A percentile compares a stretch with the other conserved stretches of the same genome.
Evolutionary conservation across 352 stramenopile species (phyloP).

Genomic region (Globisporangium camurandrum): DNA sequence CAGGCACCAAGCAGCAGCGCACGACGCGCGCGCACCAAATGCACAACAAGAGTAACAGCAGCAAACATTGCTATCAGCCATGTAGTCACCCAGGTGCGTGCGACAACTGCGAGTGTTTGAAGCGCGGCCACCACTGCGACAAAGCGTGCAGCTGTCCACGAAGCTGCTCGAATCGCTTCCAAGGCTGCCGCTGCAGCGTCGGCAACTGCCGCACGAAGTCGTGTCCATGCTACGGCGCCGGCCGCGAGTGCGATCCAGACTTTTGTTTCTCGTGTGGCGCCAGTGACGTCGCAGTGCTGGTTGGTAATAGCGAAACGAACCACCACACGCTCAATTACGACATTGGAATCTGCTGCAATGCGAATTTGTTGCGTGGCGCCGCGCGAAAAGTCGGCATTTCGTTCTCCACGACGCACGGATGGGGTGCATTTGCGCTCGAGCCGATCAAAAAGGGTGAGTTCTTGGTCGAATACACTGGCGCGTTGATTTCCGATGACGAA

Average conservation of each 20-base stretch:
- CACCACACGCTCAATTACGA: constrained; percentile 18
- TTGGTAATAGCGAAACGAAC: constrained; percentile 18
- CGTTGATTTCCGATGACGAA: constrained; percentile 61
- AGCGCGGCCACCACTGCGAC: constrained; percentile 45
- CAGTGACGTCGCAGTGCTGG: constrained; percentile 50
- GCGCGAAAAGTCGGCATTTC: constrained; percentile 41
- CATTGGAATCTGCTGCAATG: constrained; percentile 49
- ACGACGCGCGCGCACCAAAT: constrained; percentile 29
- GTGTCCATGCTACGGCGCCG: constrained; percentile 46
- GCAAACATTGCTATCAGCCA: constrained; percentile 44
- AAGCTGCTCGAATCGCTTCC: constrained; percentile 55
- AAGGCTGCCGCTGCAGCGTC: constrained; percentile 50
- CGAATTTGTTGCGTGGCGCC: constrained; percentile 46
- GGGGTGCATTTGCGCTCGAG: constrained; percentile 61
- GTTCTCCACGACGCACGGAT: constrained; percentile 63
- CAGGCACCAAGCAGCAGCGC: constrained; percentile 16
- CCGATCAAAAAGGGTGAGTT: constrained; percentile 63
- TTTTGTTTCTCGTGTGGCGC: constrained; percentile 66
- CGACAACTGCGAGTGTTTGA: constrained; percentile 45
- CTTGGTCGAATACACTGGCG: constrained; percentile 65
- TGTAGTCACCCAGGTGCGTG: constrained; percentile 57
- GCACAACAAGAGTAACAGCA: constrained; percentile 28
- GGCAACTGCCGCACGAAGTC: constrained; percentile 45
- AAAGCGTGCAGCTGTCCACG: constrained; percentile 53
- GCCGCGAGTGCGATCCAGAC: constrained; percentile 65